A percentile compares a stretch with the other conserved stretches of the same genome.
Conservation (phyloP, 805 yeast species). For the Lachancea waltii region DNA sequence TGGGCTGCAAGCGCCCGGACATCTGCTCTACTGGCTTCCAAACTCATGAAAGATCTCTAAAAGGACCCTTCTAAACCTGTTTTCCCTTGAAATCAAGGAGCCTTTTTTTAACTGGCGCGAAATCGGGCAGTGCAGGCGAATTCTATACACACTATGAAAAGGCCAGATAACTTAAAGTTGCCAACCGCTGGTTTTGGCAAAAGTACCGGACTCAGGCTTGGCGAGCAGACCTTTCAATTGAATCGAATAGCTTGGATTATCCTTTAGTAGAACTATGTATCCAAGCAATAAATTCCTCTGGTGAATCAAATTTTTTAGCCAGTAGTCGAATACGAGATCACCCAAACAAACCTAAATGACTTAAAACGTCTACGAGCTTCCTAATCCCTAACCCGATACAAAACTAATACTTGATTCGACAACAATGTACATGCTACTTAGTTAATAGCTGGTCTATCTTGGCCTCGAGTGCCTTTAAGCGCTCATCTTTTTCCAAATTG, state of each 20-base stretch:
- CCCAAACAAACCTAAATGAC: no score
- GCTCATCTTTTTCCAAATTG: conserved; percentile 59
- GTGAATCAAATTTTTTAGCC: no score
- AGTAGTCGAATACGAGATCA: no score
- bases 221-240: no score
- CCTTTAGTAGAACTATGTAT: no score
- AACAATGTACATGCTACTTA: conserved; percentile 20
- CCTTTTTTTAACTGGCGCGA: neutral
- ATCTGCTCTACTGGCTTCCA: conserved; percentile 11
- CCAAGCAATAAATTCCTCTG: no score
- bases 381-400: no score
- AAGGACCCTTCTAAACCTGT: conserved; percentile 1
- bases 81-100: neutral
- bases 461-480: conserved; percentile 49
- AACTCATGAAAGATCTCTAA: conserved; percentile 9
- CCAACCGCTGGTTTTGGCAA: neutral
- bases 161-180: neutral
- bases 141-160: conserved; percentile 3
- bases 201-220: no score
- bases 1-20: conserved; percentile 13
- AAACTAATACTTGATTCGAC: conserved; percentile 8
- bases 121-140: neutral
- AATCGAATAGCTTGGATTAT: no score
- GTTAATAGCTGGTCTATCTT: conserved; percentile 52
- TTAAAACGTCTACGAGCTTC: no score